Percentiles rank a stretch among this genome's conserved stretches.
These are phyloP conservation scores for Syncephalastrum sp. DNA, from an alignment of 371 early-diverging fungal species.

Conservation along the genomic window DNA sequence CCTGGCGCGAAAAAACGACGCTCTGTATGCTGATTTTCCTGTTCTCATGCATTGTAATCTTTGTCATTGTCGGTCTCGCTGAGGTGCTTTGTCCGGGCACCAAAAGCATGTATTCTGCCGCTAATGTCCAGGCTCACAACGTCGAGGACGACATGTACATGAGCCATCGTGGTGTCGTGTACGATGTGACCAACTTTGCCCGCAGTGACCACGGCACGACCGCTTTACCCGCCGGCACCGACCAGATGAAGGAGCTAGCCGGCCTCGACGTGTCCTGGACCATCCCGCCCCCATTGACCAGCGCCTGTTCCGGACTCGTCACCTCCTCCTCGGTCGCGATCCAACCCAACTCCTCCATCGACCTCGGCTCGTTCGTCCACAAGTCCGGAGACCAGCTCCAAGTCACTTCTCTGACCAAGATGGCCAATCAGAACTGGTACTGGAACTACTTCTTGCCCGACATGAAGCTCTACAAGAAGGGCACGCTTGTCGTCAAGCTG, in stretches of 20 bases:
- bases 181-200: conserved; percentile 67
- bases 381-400: conserved; percentile 40
- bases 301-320: conserved; percentile 56
- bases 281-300: conserved; percentile 74
- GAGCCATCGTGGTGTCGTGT: conserved; percentile 70
- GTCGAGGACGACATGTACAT: conserved; percentile 53
- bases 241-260: conserved; percentile 61
- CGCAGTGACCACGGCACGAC: conserved; percentile 48
- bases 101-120: conserved; percentile 60
- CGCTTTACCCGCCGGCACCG: conserved; percentile 43
- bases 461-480: conserved; percentile 67
- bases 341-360: conserved; percentile 27
- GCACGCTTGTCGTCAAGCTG: conserved; percentile 56
- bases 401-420: conserved; percentile 21
- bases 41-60: conserved; percentile 76
- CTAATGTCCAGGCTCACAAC: conserved; percentile 48
- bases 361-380: conserved; percentile 34
- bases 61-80: conserved; percentile 90
- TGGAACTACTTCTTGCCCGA: conserved; percentile 61
- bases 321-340: conserved; percentile 31
- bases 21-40: conserved; percentile 87
- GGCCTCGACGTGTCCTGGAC: conserved; percentile 66
- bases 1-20: conserved; percentile 97
- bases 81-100: conserved; percentile 84
- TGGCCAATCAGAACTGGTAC: conserved; percentile 60